Conservation (phyloP, 2,329 filamentous ascomycete genomes). For the Aspergillus glaucus region DNA sequence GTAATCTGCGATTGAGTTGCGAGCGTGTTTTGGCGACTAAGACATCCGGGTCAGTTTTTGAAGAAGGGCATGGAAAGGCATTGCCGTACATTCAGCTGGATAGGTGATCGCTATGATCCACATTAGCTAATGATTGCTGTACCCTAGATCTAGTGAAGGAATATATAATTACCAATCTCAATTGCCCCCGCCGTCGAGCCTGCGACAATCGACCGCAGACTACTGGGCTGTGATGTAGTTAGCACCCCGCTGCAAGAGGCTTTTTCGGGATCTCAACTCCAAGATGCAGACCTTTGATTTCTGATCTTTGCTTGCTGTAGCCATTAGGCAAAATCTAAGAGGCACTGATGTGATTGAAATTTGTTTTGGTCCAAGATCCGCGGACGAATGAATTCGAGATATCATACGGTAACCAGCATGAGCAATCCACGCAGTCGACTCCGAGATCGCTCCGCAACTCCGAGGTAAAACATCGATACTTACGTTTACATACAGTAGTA, state of each 20-base stretch:
- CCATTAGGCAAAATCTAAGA: slow-evolving; percentile 16
- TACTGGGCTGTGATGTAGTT: slow-evolving; percentile 58
- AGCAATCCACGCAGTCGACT: neutral
- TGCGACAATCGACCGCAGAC: slow-evolving; percentile 82
- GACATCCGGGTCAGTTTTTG: slow-evolving; percentile 6
- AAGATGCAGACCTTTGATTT: slow-evolving; percentile 29
- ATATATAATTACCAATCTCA: slow-evolving; percentile 65
- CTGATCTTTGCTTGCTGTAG: slow-evolving; percentile 30
- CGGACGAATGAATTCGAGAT: neutral
- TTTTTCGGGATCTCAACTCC: neutral
- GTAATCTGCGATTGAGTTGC: slow-evolving; percentile 80
- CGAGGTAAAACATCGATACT: neutral
- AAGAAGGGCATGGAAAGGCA: neutral
- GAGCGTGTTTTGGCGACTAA: slow-evolving; percentile 87
- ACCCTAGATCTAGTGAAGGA: neutral
- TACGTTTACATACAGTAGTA: neutral
- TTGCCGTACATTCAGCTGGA: slow-evolving; percentile 73
- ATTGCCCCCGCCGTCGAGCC: slow-evolving; percentile 90
- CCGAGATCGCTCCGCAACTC: neutral
- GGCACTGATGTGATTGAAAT: neutral
- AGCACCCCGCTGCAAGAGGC: slow-evolving; percentile 7
- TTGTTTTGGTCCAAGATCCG: neutral
- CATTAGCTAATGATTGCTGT: slow-evolving; percentile 14
- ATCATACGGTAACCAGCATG: neutral
- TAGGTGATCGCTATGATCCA: slow-evolving; percentile 72